Percentiles rank a stretch among this genome's conserved stretches.
Evolutionary conservation across 1,284 basidiomycete genomes (phyloP).

Genomic region (Phellopilus nigrolimitatus): DNA sequence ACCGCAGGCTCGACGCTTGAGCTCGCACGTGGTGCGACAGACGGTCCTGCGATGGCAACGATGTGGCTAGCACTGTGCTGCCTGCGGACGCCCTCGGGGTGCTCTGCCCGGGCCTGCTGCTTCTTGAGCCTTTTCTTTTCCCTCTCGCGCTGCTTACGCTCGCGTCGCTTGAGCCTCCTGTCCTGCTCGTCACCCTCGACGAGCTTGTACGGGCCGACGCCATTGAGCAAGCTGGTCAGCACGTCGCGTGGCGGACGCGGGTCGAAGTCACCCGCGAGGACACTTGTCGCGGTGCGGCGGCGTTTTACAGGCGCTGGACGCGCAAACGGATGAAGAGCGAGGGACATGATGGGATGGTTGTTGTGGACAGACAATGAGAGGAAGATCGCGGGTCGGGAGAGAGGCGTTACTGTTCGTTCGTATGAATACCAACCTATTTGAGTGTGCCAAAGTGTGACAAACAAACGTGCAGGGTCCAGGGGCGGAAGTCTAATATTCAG

Average conservation of each 20-base stretch:
- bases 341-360: constrained; percentile 9
- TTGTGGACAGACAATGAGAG: not conserved
- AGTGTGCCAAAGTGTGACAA: constrained; percentile 10
- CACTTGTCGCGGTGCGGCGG: constrained; percentile 65
- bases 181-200: constrained; percentile 56
- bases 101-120: constrained; percentile 29
- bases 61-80: constrained; percentile 3
- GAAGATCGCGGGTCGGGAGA: not conserved
- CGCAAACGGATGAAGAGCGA: not conserved
- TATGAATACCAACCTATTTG: too few species aligned
- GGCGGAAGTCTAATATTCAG: constrained; percentile 5
- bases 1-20: constrained; percentile 23
- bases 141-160: constrained; percentile 46
- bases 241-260: constrained; percentile 60
- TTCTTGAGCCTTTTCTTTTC: constrained; percentile 33
- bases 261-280: constrained; percentile 71
- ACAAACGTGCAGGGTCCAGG: constrained; percentile 8
- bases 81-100: constrained; percentile 16
- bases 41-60: constrained; percentile 4
- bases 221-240: constrained; percentile 70
- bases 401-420: constrained; percentile 3
- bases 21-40: not conserved
- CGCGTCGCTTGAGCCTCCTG: constrained; percentile 44
- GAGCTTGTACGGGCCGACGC: constrained; percentile 57
- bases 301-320: constrained; percentile 29